phyloP scores from a whole-genome alignment of 2,329 filamentous ascomycete species.

The Exserohilum turcica region DNA sequence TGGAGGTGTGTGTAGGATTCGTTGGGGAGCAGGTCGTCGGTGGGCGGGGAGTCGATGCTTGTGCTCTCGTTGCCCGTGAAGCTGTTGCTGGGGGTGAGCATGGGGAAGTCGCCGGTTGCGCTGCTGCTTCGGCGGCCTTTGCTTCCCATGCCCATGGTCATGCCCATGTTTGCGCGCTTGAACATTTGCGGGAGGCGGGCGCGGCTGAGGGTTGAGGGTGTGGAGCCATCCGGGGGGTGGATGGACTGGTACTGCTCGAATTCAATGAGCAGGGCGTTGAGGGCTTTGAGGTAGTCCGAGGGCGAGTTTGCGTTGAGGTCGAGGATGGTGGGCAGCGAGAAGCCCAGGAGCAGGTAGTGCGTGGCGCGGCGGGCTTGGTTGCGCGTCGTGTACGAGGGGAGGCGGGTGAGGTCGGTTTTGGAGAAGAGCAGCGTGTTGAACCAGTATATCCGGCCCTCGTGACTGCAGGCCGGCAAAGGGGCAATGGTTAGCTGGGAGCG shows the following conservation, averaged over 20 bases:
- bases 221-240: slow-evolving; percentile 75
- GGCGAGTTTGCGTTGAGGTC: slow-evolving; percentile 83
- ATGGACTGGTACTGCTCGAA: slow-evolving; percentile 93
- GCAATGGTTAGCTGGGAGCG: slow-evolving; percentile 9
- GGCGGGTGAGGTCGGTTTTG: slow-evolving; percentile 74
- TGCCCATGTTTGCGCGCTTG: slow-evolving; percentile 49
- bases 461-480: slow-evolving; percentile 65
- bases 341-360: slow-evolving; percentile 89
- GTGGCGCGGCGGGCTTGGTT: slow-evolving; percentile 89
- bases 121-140: slow-evolving; percentile 61
- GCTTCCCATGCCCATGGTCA: slow-evolving; percentile 43
- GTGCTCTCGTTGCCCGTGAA: slow-evolving; percentile 35
- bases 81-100: slow-evolving; percentile 24
- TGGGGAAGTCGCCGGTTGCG: slow-evolving; percentile 56
- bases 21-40: slow-evolving; percentile 55
- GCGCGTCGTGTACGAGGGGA: slow-evolving; percentile 83
- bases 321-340: slow-evolving; percentile 86
- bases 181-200: slow-evolving; percentile 69
- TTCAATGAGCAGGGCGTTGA: slow-evolving; percentile 84
- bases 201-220: slow-evolving; percentile 71
- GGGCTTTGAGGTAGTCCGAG: slow-evolving; percentile 82
- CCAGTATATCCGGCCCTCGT: slow-evolving; percentile 95
- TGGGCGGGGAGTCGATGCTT: slow-evolving; percentile 40
- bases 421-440: slow-evolving; percentile 97
- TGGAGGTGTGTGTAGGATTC: slow-evolving; percentile 88